These are phyloP conservation scores for Penicillium soppii DNA, from an alignment of 495 filamentous ascomycete genomes.

Conservation along the genomic window DNA sequence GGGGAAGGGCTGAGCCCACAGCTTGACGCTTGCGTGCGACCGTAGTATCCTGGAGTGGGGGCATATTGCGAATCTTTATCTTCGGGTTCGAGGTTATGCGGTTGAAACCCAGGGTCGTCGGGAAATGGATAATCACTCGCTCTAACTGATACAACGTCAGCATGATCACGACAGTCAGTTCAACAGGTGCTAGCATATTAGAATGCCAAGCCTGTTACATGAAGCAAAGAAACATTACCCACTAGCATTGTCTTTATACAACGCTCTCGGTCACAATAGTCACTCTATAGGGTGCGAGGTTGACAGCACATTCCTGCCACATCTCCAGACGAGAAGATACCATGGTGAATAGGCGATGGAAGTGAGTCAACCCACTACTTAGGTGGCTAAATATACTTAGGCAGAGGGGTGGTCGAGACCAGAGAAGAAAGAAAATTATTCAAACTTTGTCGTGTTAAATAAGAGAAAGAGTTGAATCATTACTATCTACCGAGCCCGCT, in stretches of 20 bases:
- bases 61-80: slow-evolving; percentile 16
- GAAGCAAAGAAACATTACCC: slow-evolving; percentile 6
- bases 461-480: too few relatives aligned
- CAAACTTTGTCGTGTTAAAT: too few relatives aligned
- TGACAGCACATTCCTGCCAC: slow-evolving; percentile 5
- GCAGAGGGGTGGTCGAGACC: too few relatives aligned
- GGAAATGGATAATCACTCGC: background rate
- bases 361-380: too few relatives aligned
- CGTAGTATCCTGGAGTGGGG: slow-evolving; percentile 13
- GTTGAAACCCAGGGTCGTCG: background rate
- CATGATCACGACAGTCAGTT: slow-evolving; percentile 9
- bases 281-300: background rate
- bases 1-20: slow-evolving; percentile 11
- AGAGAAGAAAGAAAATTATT: too few relatives aligned
- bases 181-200: slow-evolving; percentile 1
- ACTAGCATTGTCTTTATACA: slow-evolving; percentile 14
- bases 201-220: slow-evolving; percentile 8
- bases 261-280: background rate
- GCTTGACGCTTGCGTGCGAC: slow-evolving; percentile 3
- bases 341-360: too few relatives aligned
- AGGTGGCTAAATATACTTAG: too few relatives aligned
- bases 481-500: too few relatives aligned
- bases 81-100: background rate
- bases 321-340: slow-evolving; percentile 6
- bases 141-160: slow-evolving; percentile 2